Conservation (phyloP, 345 rosid species). For the Passiflora organensis region DNA sequence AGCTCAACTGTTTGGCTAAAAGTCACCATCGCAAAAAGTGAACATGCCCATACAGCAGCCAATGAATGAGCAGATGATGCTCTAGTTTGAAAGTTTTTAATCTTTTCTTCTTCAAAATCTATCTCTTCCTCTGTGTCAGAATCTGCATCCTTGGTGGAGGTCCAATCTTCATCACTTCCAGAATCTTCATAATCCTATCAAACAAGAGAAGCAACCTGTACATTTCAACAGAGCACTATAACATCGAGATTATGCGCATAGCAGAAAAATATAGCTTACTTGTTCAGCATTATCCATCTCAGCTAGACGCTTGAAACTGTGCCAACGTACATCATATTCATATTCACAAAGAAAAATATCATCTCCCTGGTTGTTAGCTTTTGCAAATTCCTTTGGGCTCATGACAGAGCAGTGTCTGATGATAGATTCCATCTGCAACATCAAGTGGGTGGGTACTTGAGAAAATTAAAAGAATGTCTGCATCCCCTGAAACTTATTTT, state of each 20-base stretch:
- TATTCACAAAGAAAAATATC: constrained; percentile 88
- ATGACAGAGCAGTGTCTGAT: constrained; percentile 73
- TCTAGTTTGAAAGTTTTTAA: constrained; percentile 32
- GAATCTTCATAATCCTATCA: constrained; percentile 49
- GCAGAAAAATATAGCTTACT: constrained; percentile 22
- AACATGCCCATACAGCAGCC: constrained; percentile 53
- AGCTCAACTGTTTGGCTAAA: constrained; percentile 10
- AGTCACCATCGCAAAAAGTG: constrained; percentile 5
- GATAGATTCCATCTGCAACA: constrained; percentile 65
- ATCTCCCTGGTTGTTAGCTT: constrained; percentile 72
- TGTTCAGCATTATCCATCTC: constrained; percentile 53
- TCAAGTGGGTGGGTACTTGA: neutral
- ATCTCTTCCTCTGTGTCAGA: constrained; percentile 62
- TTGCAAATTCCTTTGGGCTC: constrained; percentile 66
- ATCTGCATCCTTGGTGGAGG: constrained; percentile 29
- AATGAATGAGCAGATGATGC: constrained; percentile 29
- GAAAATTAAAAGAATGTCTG: too few species aligned
- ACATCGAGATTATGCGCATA: neutral
- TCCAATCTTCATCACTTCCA: constrained; percentile 80
- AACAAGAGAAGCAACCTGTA: constrained; percentile 9
- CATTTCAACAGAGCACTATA: constrained; percentile 6
- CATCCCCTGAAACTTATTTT: too few species aligned
- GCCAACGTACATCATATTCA: constrained; percentile 87
- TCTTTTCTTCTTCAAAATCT: constrained; percentile 47
- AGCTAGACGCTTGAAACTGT: constrained; percentile 78